Evolutionary conservation across 2,329 filamentous ascomycete species (phyloP), one percentile per base, ranked within the genome.

Genomic region (Fusarium temperatum): DNA sequence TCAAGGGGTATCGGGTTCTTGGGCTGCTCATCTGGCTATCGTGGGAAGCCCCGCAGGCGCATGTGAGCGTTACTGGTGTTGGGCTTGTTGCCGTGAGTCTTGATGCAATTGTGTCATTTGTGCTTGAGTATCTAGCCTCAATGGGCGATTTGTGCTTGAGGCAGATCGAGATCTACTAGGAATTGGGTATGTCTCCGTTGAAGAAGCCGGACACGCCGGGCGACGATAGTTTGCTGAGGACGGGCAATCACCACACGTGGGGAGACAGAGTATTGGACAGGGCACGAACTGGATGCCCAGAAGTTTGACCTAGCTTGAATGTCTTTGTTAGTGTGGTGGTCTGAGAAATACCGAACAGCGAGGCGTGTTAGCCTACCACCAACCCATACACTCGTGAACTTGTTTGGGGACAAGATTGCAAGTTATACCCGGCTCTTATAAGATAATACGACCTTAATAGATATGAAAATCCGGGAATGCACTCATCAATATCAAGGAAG

Each of bases 81-180:
- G 39, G 39, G 41, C 54, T 38, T 53, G 42, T 35, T 54, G 53
- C 41, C 22, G 48, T 41, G 41, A 39, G 62, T 26, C 17, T 58
- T 36, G 42, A 48, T 63, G 63, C 71, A 60, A 45, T 44, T 67
- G 62, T 72, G 67, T 55, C 71, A 74, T 62, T 61, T 50, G 48
- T 63, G 54, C 54, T 64, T 59, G 32, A 54, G 30, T 60, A 22
- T 60, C 71, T 73, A 68, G 67, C 54, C 71, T 68, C 45, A 55
- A 59, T 56, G 32, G 71, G 58, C 41, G 41, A 56, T 44, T 44
- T 56, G 11, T 66, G 63, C 18, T 67, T 30, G 35, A 22, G 38
- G 35, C 28, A 68, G 57, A 73, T 73, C 61, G 71, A 74, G 71
- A 74, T 72, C n/a, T 58, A 63, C 63, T 17, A 62, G 50, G 45